Percentiles rank a stretch among this genome's conserved stretches.
phyloP scores from a whole-genome alignment of 139 green algal genomes.

The Limnomonas spitsbergensis region DNA sequence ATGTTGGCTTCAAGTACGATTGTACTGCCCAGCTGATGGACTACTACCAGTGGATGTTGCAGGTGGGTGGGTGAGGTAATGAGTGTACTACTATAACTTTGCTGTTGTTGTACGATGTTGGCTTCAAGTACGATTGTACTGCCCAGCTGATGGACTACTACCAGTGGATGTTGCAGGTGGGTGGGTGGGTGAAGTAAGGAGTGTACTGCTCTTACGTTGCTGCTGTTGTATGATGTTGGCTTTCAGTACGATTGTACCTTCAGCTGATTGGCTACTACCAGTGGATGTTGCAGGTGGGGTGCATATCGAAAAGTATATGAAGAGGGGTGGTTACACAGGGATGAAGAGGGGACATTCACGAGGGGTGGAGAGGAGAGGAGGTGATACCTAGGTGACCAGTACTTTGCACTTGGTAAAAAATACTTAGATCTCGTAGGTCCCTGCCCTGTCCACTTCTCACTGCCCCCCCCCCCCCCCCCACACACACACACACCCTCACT shows the following conservation, averaged over 20 bases:
- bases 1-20: slow-evolving; percentile 45
- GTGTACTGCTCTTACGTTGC: slow-evolving; percentile 47
- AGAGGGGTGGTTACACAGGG: too few relatives aligned
- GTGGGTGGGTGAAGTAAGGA: too few relatives aligned
- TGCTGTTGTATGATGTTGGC: slow-evolving; percentile 52
- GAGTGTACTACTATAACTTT: slow-evolving; percentile 47
- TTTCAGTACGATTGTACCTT: slow-evolving; percentile 43
- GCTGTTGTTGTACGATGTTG: slow-evolving; percentile 54
- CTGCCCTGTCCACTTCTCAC: too few relatives aligned
- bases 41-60: slow-evolving; percentile 22
- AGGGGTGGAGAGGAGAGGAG: too few relatives aligned
- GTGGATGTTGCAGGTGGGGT: neutral
- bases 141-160: slow-evolving; percentile 37
- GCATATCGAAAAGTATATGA: too few relatives aligned
- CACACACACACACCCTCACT: too few relatives aligned
- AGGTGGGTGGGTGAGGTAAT: too few relatives aligned
- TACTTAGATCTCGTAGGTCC: too few relatives aligned
- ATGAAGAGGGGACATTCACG: too few relatives aligned
- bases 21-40: slow-evolving; percentile 31
- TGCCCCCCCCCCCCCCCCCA: too few relatives aligned
- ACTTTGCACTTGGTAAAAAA: too few relatives aligned
- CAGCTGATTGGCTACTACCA: slow-evolving; percentile 37
- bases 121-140: slow-evolving; percentile 45
- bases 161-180: neutral
- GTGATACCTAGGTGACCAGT: too few relatives aligned